A percentile compares a stretch with the other conserved stretches of the same genome.
Conservation (phyloP, 441 rosid genomes). For the Croton setiger region DNA sequence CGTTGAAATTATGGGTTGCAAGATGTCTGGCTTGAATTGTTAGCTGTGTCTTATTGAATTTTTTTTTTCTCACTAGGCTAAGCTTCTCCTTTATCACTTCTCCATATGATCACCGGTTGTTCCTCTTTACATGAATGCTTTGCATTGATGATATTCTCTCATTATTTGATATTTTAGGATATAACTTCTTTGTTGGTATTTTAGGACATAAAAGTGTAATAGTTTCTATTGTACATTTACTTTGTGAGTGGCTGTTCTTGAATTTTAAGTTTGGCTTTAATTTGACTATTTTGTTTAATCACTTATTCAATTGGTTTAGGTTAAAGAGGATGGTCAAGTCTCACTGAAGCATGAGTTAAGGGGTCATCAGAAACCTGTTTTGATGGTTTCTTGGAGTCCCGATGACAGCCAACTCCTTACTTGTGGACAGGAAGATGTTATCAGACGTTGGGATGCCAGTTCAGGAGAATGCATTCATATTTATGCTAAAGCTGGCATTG, state of each 20-base stretch:
- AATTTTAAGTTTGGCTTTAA: constrained; percentile 1
- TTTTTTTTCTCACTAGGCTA: neutral
- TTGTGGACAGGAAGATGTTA: constrained; percentile 55
- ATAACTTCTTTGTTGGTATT: neutral
- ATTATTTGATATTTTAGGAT: neutral
- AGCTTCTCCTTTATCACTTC: neutral
- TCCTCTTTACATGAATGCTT: neutral
- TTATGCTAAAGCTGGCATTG: constrained; percentile 48
- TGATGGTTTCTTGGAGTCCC: constrained; percentile 55
- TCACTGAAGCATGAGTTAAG: constrained; percentile 54
- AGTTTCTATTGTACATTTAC: neutral
- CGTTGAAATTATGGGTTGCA: neutral
- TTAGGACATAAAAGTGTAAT: neutral
- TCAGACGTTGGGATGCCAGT: constrained; percentile 57
- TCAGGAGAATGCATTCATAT: constrained; percentile 55
- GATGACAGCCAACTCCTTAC: constrained; percentile 58
- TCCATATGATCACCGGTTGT: too few relatives aligned
- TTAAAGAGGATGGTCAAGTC: constrained; percentile 46
- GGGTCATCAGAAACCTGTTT: constrained; percentile 72
- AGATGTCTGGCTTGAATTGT: neutral
- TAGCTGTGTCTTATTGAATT: neutral
- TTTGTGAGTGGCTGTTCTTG: neutral
- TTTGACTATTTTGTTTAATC: neutral
- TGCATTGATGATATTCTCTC: neutral
- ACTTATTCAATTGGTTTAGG: constrained; percentile 28